Conservation (phyloP, 2,329 filamentous ascomycete species). For the Setomelanomma holmii region DNA sequence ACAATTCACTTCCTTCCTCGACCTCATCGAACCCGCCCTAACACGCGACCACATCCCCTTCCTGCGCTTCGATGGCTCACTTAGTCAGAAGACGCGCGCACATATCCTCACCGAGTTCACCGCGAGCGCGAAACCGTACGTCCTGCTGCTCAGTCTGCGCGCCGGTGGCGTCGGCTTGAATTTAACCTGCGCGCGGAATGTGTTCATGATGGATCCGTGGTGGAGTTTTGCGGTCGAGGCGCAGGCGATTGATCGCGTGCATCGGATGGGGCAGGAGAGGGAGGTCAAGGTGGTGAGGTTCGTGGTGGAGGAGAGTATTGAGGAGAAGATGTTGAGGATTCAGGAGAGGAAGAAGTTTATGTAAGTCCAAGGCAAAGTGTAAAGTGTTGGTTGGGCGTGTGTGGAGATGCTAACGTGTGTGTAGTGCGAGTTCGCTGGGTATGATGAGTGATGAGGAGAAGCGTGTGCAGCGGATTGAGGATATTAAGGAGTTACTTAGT, state of each 20-base stretch:
- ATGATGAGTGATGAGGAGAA: conserved; percentile 97
- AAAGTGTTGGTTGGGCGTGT: neutral
- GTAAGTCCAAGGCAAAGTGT: conserved; percentile 60
- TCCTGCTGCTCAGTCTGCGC: conserved; percentile 83
- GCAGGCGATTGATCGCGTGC: conserved; percentile 96
- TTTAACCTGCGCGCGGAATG: conserved; percentile 83
- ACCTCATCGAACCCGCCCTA: conserved; percentile 86
- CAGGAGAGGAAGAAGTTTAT: conserved; percentile 97
- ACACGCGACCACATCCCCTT: conserved; percentile 73
- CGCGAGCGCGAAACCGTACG: conserved; percentile 63
- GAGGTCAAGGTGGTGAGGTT: conserved; percentile 89
- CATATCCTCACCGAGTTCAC: conserved; percentile 78
- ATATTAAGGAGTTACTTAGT: conserved; percentile 89
- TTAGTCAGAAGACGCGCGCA: conserved; percentile 84
- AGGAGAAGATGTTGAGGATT: conserved; percentile 91
- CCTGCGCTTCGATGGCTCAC: conserved; percentile 89
- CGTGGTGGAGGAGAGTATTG: conserved; percentile 88
- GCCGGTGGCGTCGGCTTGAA: conserved; percentile 96
- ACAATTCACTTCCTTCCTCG: conserved; percentile 96
- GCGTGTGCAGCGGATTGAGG: conserved; percentile 86
- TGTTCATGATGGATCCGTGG: conserved; percentile 99
- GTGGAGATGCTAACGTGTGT: conserved; percentile 36
- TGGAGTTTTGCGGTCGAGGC: conserved; percentile 98
- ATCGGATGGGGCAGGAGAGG: conserved; percentile 91
- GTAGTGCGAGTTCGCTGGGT: conserved; percentile 87